Conservation (phyloP, 73 alveolate genomes). For the Tetrahymena borealis region DNA sequence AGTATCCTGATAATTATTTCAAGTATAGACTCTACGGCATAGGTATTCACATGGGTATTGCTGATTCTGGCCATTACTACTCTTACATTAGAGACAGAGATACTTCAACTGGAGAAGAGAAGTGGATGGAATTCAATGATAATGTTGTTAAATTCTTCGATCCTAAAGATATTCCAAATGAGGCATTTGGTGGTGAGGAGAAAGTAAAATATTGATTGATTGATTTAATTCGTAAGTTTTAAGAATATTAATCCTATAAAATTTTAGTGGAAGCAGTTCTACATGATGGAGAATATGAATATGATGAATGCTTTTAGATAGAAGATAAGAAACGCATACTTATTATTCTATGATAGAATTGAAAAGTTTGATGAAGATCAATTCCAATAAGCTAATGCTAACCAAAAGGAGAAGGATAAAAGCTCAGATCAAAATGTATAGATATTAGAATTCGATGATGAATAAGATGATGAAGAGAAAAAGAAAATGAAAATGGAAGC, state of each 20-base stretch:
- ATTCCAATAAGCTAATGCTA: neutral
- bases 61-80: slow-evolving; percentile 97
- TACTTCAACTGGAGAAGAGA: slow-evolving; percentile 38
- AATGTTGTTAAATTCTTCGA: slow-evolving; percentile 68
- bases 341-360: slow-evolving; percentile 78
- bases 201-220: neutral
- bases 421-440: neutral
- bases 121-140: slow-evolving; percentile 94
- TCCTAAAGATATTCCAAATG: slow-evolving; percentile 71
- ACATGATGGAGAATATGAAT: slow-evolving; percentile 13
- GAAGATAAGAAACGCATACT: slow-evolving; percentile 72
- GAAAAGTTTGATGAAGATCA: slow-evolving; percentile 50
- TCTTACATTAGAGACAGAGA: slow-evolving; percentile 88
- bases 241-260: neutral
- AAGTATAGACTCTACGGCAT: slow-evolving; percentile 84
- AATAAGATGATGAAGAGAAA: neutral
- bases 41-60: slow-evolving; percentile 93
- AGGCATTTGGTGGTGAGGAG: slow-evolving; percentile 90
- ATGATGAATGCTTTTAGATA: slow-evolving; percentile 2
- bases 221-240: neutral
- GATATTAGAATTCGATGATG: neutral
- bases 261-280: slow-evolving; percentile 1
- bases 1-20: slow-evolving; percentile 70
- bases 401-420: neutral
- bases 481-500: neutral